Evolutionary conservation across 2,329 filamentous ascomycete species (phyloP), one percentile per base, ranked within the genome.

Genomic region (Phaeophleospora eucalypticola): DNA sequence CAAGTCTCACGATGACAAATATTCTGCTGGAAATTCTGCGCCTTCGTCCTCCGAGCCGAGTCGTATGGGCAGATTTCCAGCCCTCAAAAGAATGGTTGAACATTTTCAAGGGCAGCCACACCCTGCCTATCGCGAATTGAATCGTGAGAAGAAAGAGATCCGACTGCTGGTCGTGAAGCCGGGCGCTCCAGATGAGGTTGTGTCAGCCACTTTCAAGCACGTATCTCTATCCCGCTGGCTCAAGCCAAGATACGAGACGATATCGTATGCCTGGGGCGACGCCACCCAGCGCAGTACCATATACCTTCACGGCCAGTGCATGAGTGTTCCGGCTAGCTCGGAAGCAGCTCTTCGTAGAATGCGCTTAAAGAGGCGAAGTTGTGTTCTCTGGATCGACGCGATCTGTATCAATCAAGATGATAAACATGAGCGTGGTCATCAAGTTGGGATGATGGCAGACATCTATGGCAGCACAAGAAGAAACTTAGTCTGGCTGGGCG

Each of bases 361-460:
- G 15, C 43, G 47, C 14, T 21, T 33, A 16, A 7, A 6, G 21
- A 36, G 45, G 6, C 19, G 10, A 39, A 4, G 20, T 12, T 15
- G 35, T 9, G 33, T 34, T 12, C n/a, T 57, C 2, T 57, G 53
- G 53, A 52, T 50, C 20, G 54, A 57, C 39, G 45, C 53, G 12
- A 16, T 54, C 12, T 54, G 48, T 20, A 54, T 56, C 41, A 45
- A 54, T 16, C 53, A 56, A 40, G 12, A 32, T 17, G 41, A 52
- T 33, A 14, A 24, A 4, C 12, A 12, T 10, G 54, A 57, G 21
- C 39, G 51, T 19, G 41, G 18, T n/a, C 35, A 41, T 4, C 54
- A 57, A 24, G 54, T 57, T 17, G 36, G 18, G 17, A 16, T 54
- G 21, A 54, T 57, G 51, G 34, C 29, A 7, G 29, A 40, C 6